A percentile compares a stretch with the other conserved stretches of the same genome.
phyloP scores from a whole-genome alignment of 176 grass and related monocot genomes.

The Carex parvula region DNA sequence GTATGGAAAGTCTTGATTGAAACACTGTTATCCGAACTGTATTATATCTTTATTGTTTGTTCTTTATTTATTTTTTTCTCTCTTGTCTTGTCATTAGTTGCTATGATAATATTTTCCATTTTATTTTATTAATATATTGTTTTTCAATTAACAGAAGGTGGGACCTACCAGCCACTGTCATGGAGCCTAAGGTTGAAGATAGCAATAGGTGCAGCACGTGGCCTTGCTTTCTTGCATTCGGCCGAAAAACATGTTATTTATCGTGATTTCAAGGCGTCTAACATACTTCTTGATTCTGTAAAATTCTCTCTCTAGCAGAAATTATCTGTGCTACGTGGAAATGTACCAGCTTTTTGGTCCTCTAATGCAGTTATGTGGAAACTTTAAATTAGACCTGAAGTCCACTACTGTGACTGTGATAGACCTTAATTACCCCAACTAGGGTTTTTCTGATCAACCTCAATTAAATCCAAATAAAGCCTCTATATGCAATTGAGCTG shows the following conservation, averaged over 20 bases:
- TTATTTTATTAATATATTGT: not conserved
- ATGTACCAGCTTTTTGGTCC: not conserved
- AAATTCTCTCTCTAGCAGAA: not conserved
- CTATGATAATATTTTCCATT: not conserved
- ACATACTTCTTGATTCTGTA: slow-evolving; percentile 48
- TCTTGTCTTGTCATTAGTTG: not conserved
- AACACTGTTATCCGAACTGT: not conserved
- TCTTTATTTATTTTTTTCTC: not conserved
- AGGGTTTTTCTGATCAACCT: not conserved
- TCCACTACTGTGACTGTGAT: not conserved
- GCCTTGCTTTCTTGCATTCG: slow-evolving; percentile 45
- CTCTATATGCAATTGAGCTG: not conserved
- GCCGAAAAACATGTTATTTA: slow-evolving; percentile 48
- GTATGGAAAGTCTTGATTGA: not conserved
- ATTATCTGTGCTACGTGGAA: not conserved
- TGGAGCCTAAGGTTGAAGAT: slow-evolving; percentile 43
- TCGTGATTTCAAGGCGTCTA: slow-evolving; percentile 52
- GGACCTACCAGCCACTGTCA: slow-evolving; percentile 29
- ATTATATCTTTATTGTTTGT: not conserved
- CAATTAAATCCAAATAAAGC: not conserved
- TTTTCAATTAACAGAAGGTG: slow-evolving; percentile 26
- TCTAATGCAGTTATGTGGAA: not conserved
- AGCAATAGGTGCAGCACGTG: slow-evolving; percentile 48
- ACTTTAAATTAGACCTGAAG: not conserved
- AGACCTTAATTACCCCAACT: not conserved